Base-by-base conservation (phyloP, 768 basidiomycete genomes). In the Clavulina sp. region DNA sequence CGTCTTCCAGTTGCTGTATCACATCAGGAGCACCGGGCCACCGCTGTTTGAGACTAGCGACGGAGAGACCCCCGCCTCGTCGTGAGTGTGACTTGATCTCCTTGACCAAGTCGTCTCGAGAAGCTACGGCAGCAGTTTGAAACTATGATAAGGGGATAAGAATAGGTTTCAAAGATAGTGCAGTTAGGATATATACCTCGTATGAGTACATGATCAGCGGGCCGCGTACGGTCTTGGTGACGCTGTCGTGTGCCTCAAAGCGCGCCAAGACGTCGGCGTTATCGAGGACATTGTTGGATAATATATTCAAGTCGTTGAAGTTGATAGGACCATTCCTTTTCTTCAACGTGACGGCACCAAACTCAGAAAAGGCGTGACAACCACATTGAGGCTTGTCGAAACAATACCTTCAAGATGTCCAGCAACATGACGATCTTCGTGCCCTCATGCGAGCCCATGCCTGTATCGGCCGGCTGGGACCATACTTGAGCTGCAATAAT, bases 161-260 rank as follows among this genome's bases (percentile, higher is more conserved):
- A 28, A 13, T 9, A 24, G 1, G 26, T 46, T 16, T 13, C 13
- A 13, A 24, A 28, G 43, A 26, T 46, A 26, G 13, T 19, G 19
- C 9, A 19, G 34, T 19, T 38, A 19, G 34, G 34, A 38, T 9
- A 9, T 38, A 32, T 57, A 84, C 89, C 63, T 84, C 81, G 65
- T 91, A 95, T 1, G 83, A 80, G 60, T 83, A 92, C 3, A 91
- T n/a, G n/a, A n/a, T n/a, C n/a, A n/a, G n/a, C n/a, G n/a, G 69
- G 59, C 82, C 80, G 0, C 63, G 82, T 85, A 1, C 78, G 76
- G 61, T 93, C 59, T 78, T 80, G 33, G 74, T 64, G 40, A 95
- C 78, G 46, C 78, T 74, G 50, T 89, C 86, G 57, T 93, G 91
- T 0, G 74, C 68, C 62, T 71, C 78, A 68, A 95, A 88, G 59